A percentile compares a stretch with the other conserved stretches of the same genome.
Conservation (phyloP, 108 stramenopile species). For the Cyclotella cryptica region DNA sequence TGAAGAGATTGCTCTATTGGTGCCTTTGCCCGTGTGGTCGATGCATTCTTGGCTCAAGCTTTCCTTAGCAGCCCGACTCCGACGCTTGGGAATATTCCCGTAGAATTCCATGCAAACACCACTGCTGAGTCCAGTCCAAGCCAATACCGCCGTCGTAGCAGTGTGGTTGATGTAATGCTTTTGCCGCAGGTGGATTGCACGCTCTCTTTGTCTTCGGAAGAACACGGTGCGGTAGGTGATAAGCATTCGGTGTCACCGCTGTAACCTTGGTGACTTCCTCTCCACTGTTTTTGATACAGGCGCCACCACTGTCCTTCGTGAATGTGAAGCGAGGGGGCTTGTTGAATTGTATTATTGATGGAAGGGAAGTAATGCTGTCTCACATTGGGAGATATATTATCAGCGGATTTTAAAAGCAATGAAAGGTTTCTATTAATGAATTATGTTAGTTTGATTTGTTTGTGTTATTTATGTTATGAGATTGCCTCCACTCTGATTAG, state of each 20-base stretch:
- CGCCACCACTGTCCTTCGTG: too few relatives aligned
- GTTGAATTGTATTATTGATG: not conserved
- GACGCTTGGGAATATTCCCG: not conserved
- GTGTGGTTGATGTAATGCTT: not conserved
- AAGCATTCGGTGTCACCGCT: not conserved
- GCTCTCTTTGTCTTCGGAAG: not conserved
- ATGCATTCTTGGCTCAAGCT: not conserved
- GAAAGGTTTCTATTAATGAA: too few relatives aligned
- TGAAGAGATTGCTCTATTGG: not conserved
- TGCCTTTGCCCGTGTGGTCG: not conserved
- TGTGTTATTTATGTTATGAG: too few relatives aligned
- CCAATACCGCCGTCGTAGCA: not conserved
- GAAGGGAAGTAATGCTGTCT: not conserved
- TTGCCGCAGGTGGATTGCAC: not conserved
- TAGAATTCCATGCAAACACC: not conserved
- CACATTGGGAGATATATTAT: not conserved
- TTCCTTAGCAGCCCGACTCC: not conserved
- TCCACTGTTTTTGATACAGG: not conserved
- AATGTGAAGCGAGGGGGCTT: not conserved
- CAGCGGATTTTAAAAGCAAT: too few relatives aligned
- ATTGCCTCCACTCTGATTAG: too few relatives aligned
- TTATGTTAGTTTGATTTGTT: too few relatives aligned
- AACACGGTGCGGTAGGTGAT: not conserved
- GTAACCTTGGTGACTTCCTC: constrained; percentile 7
- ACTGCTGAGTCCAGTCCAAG: not conserved